Evolutionary conservation across 768 basidiomycete species (phyloP), one percentile per base, ranked within the genome.

Genomic region (Cubamyces lactineus): DNA sequence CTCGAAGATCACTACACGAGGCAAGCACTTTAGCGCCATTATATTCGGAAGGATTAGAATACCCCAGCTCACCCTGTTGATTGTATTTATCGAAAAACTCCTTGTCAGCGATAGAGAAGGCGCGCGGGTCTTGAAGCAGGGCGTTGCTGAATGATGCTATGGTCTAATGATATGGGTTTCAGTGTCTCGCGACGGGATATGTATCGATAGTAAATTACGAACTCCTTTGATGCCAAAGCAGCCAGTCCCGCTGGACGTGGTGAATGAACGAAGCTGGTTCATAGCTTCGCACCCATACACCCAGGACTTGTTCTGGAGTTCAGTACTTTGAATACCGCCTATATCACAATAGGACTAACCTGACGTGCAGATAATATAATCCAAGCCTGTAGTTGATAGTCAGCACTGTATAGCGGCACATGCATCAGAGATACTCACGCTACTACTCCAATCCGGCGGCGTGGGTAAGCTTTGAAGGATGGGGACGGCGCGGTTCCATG

Each of bases 121-220:
- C 62, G 17, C 73, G 71, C 3, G 64, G 40, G 53, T 75, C 74
- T 12, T 53, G 53, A n/a, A 74, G 40, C 7, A 75, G 57, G 8
- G 66, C 74, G 47, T 74, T 73, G 19, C 64, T 59, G 15, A 75
- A 19, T 15, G 2, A 9, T 16, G 46, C 42, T 7, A 73, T 23
- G 15, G 42, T 71, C 73, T 74, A 39, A 17, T 1, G 46, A 17
- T 1, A 34, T 34, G 34, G 5, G 34, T 11, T 34, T 34, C 34
- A 34, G 34, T 34, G 9, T 34, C 34, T 9, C 11, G 9, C 34
- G 34, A 11, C 34, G 34, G 15, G 16, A 23, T 24, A 46, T 11
- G 43, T 6, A 21, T 40, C 12, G 41, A 49, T 41, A 41, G 12
- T 50, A 16, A 3, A n/a, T n/a, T 28, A 24, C 24, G 23, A 6